Percentiles rank a stretch among this genome's conserved stretches.
phyloP scores from a whole-genome alignment of 371 early-diverging fungal genomes.

The Enterocytospora artemiae region DNA sequence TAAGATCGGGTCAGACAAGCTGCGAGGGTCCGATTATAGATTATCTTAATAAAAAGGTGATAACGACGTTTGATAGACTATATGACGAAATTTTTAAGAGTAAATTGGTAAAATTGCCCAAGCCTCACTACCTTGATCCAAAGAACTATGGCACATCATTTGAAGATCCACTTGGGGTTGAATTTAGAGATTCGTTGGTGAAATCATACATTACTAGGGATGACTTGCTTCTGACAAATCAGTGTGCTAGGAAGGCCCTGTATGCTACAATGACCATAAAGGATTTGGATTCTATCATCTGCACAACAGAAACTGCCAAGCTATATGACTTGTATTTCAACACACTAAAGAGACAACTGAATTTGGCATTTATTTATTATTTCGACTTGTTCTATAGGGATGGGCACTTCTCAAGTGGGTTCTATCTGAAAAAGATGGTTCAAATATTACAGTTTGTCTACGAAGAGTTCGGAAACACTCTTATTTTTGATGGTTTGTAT shows the following conservation, averaged over 20 bases:
- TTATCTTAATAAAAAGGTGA: neutral
- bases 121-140: neutral
- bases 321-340: conserved; percentile 3
- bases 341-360: conserved; percentile 16
- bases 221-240: conserved; percentile 17
- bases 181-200: conserved; percentile 24
- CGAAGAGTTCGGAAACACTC: neutral
- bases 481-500: conserved; percentile 13
- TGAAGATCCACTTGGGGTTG: neutral
- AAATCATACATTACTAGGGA: conserved; percentile 20
- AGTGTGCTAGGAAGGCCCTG: conserved; percentile 20
- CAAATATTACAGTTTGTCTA: conserved; percentile 22
- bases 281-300: conserved; percentile 1
- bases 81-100: neutral
- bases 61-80: neutral
- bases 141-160: neutral
- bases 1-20: neutral
- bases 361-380: conserved; percentile 43
- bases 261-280: conserved; percentile 28
- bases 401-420: conserved; percentile 21
- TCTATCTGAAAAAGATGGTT: conserved; percentile 36
- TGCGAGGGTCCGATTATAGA: neutral
- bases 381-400: conserved; percentile 51
- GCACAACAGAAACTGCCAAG: neutral
- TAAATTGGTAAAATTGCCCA: neutral